Conservation (phyloP, 129 eudicot genomes). For the Flaveria brownii region DNA sequence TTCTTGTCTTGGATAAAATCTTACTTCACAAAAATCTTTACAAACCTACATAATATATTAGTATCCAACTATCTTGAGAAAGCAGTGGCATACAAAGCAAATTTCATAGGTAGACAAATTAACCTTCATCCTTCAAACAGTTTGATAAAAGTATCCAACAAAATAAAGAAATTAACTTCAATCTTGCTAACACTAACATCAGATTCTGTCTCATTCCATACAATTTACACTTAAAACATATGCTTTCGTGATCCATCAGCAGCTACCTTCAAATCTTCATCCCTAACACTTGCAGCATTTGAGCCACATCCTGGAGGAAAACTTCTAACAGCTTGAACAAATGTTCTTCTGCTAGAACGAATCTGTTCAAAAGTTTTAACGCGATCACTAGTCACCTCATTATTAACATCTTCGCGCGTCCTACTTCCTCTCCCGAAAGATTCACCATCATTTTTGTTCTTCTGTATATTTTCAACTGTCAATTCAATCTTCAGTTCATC, state of each 20-base stretch:
- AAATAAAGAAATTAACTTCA: not conserved
- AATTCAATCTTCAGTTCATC: constrained; percentile 18
- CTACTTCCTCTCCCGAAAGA: not conserved
- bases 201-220: not conserved
- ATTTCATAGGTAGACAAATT: not conserved
- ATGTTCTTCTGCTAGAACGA: not conserved
- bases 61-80: too few relatives aligned
- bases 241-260: constrained; percentile 10
- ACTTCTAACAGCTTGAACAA: constrained; percentile 25
- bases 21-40: too few relatives aligned
- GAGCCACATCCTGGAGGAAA: constrained; percentile 35
- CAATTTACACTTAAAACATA: constrained; percentile 11
- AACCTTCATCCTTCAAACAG: not conserved
- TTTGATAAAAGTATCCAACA: not conserved
- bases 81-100: not conserved
- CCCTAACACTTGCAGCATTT: constrained; percentile 19
- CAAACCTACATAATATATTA: too few relatives aligned
- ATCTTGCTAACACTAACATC: not conserved
- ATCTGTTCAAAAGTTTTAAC: not conserved
- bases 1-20: too few relatives aligned
- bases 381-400: not conserved
- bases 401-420: not conserved
- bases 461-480: not conserved
- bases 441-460: constrained; percentile 1
- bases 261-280: constrained; percentile 24